Evolutionary conservation across 495 filamentous ascomycete species (phyloP).

Genomic region (Xylaria bambusicola): DNA sequence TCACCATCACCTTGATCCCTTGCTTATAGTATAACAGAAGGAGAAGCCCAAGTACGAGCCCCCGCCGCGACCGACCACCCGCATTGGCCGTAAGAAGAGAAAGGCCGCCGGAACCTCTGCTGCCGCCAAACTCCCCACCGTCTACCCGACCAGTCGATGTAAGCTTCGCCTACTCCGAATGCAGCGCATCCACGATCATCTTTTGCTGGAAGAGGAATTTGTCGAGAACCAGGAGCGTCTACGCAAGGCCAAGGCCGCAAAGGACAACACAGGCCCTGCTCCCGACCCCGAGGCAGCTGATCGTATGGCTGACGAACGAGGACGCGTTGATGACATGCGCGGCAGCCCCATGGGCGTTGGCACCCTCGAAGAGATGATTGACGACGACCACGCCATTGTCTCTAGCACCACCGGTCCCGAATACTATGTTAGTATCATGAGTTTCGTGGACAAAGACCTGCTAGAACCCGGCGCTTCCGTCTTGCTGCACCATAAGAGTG

Average conservation of each 20-base stretch:
- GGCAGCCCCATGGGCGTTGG: conserved; percentile 98
- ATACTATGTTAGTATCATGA: conserved; percentile 99
- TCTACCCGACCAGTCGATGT: conserved; percentile 94
- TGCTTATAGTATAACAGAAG: conserved; percentile 62
- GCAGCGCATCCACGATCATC: conserved; percentile 97
- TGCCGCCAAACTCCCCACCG: conserved; percentile 87
- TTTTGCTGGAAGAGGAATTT: conserved; percentile 96
- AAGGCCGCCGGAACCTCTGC: conserved; percentile 89
- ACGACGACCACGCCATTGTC: conserved; percentile 99
- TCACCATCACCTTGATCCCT: conserved; percentile 2
- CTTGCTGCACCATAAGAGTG: conserved; percentile 94
- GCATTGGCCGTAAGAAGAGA: conserved; percentile 98
- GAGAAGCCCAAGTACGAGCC: conserved; percentile 99
- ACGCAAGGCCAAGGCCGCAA: conserved; percentile 82
- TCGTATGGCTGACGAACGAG: conserved; percentile 90
- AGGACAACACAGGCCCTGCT: conserved; percentile 62
- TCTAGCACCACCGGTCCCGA: conserved; percentile 96
- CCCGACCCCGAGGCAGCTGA: conserved; percentile 67
- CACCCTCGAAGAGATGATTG: conserved; percentile 97
- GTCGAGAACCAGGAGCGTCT: conserved; percentile 97
- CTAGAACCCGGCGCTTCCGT: conserved; percentile 96
- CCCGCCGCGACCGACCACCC: conserved; percentile 92
- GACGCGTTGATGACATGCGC: conserved; percentile 97
- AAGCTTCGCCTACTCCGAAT: conserved; percentile 95
- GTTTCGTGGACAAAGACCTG: conserved; percentile 98